These are phyloP conservation scores for Eurotiales sp. DNA, from an alignment of 2,329 filamentous ascomycete genomes.

Conservation along the genomic window DNA sequence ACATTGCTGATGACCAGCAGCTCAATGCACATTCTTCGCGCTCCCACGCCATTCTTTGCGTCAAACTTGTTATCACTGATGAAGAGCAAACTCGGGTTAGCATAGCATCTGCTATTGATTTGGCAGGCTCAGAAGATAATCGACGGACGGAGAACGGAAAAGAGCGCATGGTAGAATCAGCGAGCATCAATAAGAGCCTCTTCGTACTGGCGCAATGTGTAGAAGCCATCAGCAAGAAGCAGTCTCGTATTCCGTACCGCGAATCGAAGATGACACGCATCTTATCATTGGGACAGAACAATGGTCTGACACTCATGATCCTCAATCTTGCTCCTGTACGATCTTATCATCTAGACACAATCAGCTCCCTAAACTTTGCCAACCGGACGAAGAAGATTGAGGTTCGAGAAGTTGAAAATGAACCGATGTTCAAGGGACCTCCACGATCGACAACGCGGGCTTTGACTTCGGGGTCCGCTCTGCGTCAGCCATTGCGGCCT, in stretches of 20 bases:
- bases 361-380: conserved; percentile 91
- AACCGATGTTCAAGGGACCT: conserved; percentile 78
- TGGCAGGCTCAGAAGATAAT: conserved; percentile 95
- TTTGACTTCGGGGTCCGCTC: conserved; percentile 41
- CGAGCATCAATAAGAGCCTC: conserved; percentile 94
- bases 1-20: conserved; percentile 33
- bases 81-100: conserved; percentile 67
- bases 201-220: conserved; percentile 95
- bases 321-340: conserved; percentile 88
- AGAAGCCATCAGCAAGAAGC: conserved; percentile 80
- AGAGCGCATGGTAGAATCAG: conserved; percentile 88
- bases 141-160: conserved; percentile 89
- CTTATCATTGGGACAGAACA: conserved; percentile 86
- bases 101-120: conserved; percentile 87
- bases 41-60: conserved; percentile 85
- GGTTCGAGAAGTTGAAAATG: conserved; percentile 91
- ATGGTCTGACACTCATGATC: conserved; percentile 94
- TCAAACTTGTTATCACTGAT: conserved; percentile 77
- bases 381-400: conserved; percentile 96
- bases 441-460: conserved; percentile 51
- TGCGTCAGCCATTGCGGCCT: conserved; percentile 74
- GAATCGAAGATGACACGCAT: conserved; percentile 98
- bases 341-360: conserved; percentile 87
- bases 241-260: conserved; percentile 77
- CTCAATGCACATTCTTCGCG: conserved; percentile 87